These are phyloP conservation scores for Capronia epimyces DNA, from an alignment of 2,329 filamentous ascomycete species.

Conservation along the genomic window DNA sequence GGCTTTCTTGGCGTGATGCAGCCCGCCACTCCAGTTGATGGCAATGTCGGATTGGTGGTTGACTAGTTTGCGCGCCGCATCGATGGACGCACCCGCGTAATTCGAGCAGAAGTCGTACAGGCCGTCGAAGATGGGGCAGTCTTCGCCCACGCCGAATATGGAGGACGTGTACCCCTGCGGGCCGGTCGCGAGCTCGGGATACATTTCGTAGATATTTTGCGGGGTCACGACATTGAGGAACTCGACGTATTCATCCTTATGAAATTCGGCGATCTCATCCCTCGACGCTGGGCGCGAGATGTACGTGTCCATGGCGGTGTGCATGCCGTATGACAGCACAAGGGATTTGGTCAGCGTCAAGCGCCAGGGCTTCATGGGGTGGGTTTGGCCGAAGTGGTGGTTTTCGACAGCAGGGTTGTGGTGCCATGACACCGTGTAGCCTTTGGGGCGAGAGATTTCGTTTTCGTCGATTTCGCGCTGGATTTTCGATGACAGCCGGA, in stretches of 20 bases:
- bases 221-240: constrained; percentile 72
- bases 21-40: constrained; percentile 92
- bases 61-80: constrained; percentile 83
- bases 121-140: constrained; percentile 95
- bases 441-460: constrained; percentile 72
- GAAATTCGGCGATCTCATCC: constrained; percentile 81
- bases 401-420: constrained; percentile 91
- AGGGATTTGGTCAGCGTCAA: constrained; percentile 91
- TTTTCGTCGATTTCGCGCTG: constrained; percentile 52
- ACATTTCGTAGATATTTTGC: constrained; percentile 59
- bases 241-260: constrained; percentile 82
- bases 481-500: constrained; percentile 49
- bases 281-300: constrained; percentile 75
- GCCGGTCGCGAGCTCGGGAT: constrained; percentile 26
- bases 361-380: constrained; percentile 99
- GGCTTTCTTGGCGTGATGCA: constrained; percentile 92
- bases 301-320: constrained; percentile 94
- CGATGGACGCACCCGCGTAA: constrained; percentile 83
- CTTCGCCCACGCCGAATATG: constrained; percentile 83
- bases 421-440: constrained; percentile 90
- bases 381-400: constrained; percentile 92
- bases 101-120: constrained; percentile 92
- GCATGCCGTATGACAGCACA: constrained; percentile 90
- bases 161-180: constrained; percentile 35
- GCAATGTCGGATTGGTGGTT: constrained; percentile 88